A percentile compares a stretch with the other conserved stretches of the same genome.
These are phyloP conservation scores for Fagopyrum esculentum DNA, from an alignment of 148 eudicot genomes.

Conservation along the genomic window DNA sequence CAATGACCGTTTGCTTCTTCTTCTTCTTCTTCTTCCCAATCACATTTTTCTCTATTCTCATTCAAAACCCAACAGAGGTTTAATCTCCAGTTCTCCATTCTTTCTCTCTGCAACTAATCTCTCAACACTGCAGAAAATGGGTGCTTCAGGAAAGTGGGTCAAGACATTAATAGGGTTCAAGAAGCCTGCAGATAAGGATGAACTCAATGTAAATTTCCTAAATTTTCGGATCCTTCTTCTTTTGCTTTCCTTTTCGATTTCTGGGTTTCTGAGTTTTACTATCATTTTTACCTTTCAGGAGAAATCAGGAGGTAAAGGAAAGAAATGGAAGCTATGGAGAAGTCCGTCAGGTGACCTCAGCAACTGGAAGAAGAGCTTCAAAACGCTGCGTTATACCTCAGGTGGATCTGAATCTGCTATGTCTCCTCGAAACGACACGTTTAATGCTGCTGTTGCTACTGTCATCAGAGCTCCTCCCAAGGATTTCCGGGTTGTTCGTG, in stretches of 20 bases:
- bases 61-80: not conserved
- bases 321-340: constrained; percentile 16
- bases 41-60: not conserved
- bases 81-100: not conserved
- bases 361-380: constrained; percentile 73
- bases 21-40: not conserved
- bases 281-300: constrained; percentile 25
- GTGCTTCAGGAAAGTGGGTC: too few species aligned
- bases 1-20: constrained; percentile 9
- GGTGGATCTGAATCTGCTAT: constrained; percentile 61
- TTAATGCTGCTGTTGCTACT: constrained; percentile 70
- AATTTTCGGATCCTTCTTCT: not conserved
- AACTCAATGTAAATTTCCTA: constrained; percentile 20
- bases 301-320: too few species aligned
- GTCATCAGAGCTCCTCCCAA: constrained; percentile 79
- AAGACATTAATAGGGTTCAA: too few species aligned
- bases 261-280: not conserved
- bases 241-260: not conserved
- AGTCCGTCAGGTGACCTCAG: constrained; percentile 62
- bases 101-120: not conserved
- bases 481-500: constrained; percentile 67
- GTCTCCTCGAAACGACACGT: constrained; percentile 55
- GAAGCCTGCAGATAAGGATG: too few species aligned
- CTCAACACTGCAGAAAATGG: too few species aligned
- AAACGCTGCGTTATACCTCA: constrained; percentile 25